phyloP scores from a whole-genome alignment of 371 early-diverging fungal genomes.

The Racocetra persica region DNA sequence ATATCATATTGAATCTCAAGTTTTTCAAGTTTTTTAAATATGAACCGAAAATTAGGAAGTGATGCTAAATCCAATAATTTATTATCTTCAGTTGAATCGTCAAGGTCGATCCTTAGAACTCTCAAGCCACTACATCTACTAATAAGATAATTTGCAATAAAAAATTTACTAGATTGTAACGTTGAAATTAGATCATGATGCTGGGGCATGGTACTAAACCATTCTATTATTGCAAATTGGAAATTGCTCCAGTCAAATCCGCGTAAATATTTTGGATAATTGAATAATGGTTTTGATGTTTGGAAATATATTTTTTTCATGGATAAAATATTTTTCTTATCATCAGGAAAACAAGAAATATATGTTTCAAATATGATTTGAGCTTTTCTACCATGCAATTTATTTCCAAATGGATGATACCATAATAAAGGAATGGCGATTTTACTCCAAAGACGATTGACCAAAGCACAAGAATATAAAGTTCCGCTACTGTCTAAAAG shows the following conservation, averaged over 20 bases:
- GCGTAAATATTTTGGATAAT: conserved; percentile 29
- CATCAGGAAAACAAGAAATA: neutral
- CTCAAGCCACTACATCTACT: neutral
- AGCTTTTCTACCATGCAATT: neutral
- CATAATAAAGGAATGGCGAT: conserved; percentile 18
- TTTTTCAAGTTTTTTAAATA: conserved; percentile 12
- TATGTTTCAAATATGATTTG: neutral
- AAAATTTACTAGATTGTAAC: neutral
- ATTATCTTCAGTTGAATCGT: neutral
- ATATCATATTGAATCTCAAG: neutral
- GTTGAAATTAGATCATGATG: neutral
- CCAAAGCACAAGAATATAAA: neutral
- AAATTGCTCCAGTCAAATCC: conserved; percentile 14
- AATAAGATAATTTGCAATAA: neutral
- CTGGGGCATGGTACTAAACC: neutral
- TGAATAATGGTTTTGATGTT: neutral
- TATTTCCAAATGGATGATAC: conserved; percentile 4
- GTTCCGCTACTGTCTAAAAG: neutral
- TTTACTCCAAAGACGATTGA: conserved; percentile 17
- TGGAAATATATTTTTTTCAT: neutral
- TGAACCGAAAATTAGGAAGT: neutral
- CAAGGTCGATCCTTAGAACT: neutral
- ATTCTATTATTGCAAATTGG: conserved; percentile 18
- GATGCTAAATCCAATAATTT: neutral
- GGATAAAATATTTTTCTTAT: neutral